A percentile compares a stretch with the other conserved stretches of the same genome.
Conservation (phyloP, 2,329 filamentous ascomycete species). For the Hypoxylon sp. region DNA sequence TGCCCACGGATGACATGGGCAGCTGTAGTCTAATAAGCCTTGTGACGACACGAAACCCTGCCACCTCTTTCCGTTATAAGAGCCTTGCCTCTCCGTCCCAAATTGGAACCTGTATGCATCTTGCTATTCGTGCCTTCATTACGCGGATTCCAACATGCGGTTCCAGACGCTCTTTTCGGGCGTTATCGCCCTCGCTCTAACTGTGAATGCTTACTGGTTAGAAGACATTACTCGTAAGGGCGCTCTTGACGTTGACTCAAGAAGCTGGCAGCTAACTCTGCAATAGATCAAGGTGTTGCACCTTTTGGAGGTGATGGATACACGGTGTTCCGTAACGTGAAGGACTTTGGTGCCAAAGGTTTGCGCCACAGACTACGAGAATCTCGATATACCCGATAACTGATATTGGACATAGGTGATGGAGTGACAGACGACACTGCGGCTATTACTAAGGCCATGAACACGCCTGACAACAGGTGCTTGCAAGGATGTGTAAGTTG, state of each 20-base stretch:
- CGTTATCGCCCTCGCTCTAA: constrained; percentile 51
- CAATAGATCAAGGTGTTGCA: constrained; percentile 60
- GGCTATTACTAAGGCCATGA: constrained; percentile 63
- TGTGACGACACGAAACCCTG: constrained; percentile 41
- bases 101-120: constrained; percentile 30
- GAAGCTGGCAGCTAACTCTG: constrained; percentile 25
- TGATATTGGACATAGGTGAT: constrained; percentile 55
- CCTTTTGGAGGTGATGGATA: constrained; percentile 60
- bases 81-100: constrained; percentile 40
- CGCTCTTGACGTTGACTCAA: no score
- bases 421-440: constrained; percentile 63
- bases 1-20: constrained; percentile 38
- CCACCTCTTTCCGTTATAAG: constrained; percentile 47
- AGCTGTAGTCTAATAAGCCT: constrained; percentile 37
- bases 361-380: constrained; percentile 21
- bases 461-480: constrained; percentile 58
- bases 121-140: constrained; percentile 33
- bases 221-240: constrained; percentile 50
- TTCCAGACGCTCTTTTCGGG: constrained; percentile 52
- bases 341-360: constrained; percentile 64
- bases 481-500: constrained; percentile 60
- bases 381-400: constrained; percentile 3
- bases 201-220: constrained; percentile 55
- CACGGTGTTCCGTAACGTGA: constrained; percentile 64
- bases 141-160: constrained; percentile 49